Percentiles rank a stretch among this genome's conserved stretches.
phyloP scores from a whole-genome alignment of 2,329 filamentous ascomycete species.

The Ophiocordyceps australis region DNA sequence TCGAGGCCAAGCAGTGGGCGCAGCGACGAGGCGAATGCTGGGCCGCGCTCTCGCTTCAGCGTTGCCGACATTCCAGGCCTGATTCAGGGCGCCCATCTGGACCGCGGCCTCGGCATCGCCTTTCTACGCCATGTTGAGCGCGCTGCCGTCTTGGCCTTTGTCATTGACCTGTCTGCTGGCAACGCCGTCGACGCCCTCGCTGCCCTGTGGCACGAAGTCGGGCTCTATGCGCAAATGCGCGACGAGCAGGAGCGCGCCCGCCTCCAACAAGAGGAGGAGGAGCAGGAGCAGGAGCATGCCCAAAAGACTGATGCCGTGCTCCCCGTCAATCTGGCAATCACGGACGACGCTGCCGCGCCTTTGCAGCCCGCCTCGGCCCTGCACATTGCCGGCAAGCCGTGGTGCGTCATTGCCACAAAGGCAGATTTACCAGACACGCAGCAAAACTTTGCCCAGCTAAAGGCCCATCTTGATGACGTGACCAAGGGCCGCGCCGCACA shows the following conservation, averaged over 20 bases:
- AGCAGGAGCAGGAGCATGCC: slow-evolving; percentile 37
- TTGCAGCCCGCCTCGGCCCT: slow-evolving; percentile 17
- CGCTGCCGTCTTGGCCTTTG: slow-evolving; percentile 82
- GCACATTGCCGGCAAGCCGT: slow-evolving; percentile 85
- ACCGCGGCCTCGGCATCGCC: slow-evolving; percentile 76
- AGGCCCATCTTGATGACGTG: slow-evolving; percentile 51
- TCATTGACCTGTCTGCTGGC: slow-evolving; percentile 66
- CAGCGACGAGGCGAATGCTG: slow-evolving; percentile 25
- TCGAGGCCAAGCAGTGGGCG: too few species aligned
- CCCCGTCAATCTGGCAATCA: slow-evolving; percentile 9
- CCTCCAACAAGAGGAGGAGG: too few species aligned
- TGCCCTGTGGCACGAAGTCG: slow-evolving; percentile 78
- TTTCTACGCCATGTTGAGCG: slow-evolving; percentile 92
- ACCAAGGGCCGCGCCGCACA: slow-evolving; percentile 45
- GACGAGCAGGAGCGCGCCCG: slow-evolving; percentile 54
- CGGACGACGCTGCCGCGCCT: slow-evolving; percentile 4
- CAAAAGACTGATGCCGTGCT: slow-evolving; percentile 27
- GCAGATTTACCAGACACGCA: slow-evolving; percentile 68
- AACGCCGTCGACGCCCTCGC: slow-evolving; percentile 66
- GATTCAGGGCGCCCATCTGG: slow-evolving; percentile 81
- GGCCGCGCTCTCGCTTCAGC: slow-evolving; percentile 61
- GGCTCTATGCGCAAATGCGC: slow-evolving; percentile 64
- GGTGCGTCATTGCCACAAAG: slow-evolving; percentile 92
- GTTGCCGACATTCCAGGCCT: slow-evolving; percentile 92
- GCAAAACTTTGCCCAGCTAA: slow-evolving; percentile 54